Evolutionary conservation across 2,329 filamentous ascomycete genomes (phyloP), one percentile per base, ranked within the genome.

Genomic region (Trichoderma atrobrunneum): DNA sequence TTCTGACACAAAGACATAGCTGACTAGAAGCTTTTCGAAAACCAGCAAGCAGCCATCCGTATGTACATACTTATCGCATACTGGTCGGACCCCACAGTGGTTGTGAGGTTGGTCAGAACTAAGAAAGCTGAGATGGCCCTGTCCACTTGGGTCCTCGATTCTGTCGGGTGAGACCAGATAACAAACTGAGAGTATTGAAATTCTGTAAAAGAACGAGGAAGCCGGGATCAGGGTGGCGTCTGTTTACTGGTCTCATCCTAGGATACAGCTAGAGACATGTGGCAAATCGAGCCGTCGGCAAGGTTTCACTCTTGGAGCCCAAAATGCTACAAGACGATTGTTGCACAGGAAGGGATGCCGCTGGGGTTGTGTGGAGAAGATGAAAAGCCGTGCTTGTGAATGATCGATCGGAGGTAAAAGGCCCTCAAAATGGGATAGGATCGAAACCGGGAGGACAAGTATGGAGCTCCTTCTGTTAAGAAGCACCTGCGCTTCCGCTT

Each of bases 361-460:
- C 39, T 62, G 66, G 66, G 66, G 60, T 62, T 26, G 21, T 54
- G 66, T 62, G 66, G 66, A 70, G 66, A 67, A 67, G 51, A 28
- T 54, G 28, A 39, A 70, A 62, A 70, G 57, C 66, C 39, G 66
- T 61, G 66, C 36, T 24, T 62, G 36, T 62, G 57, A 62, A 36
- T 57, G 66, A 70, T 70, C 66, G 66, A 70, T 70, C 66, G 66
- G 57, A 70, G 56, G 51, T 30, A 28, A 43, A 34, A 51, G 18
- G 64, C 3, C 16, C 57, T 70, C 66, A 24, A 61, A 51, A 36
- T 28, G 39, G 39, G 30, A 70, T 61, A 70, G 66, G 57, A 48
- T 30, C 26, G 66, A 21, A 32, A 26, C 32, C 51, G 60, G 36
- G 57, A 59, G 26, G 16, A 11, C 57, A 34, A 34, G 57, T 32